Evolutionary conservation across 768 basidiomycete species (phyloP).

Genomic region (Tulasnella sp.): DNA sequence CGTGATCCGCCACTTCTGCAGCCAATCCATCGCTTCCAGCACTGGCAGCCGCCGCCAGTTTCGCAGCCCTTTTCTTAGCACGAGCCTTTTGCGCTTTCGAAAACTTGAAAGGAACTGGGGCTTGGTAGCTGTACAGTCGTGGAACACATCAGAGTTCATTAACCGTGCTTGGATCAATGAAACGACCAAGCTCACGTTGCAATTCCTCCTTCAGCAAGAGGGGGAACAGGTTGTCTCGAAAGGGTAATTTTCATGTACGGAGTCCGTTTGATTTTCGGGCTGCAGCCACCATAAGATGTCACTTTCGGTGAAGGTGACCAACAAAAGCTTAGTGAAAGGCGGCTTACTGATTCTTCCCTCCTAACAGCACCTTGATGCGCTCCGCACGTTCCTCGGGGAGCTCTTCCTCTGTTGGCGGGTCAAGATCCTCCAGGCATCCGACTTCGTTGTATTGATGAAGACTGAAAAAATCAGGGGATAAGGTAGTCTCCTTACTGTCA

Average conservation of each 20-base stretch:
- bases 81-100: constrained; percentile 3
- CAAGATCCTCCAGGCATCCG: constrained; percentile 14
- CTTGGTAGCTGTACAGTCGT: constrained; percentile 4
- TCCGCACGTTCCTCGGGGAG: neutral
- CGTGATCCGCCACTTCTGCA: neutral
- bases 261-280: constrained; percentile 19
- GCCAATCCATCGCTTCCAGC: neutral
- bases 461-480: neutral
- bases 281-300: neutral
- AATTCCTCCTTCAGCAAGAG: neutral
- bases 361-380: neutral
- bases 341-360: constrained; percentile 22
- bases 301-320: neutral
- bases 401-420: neutral
- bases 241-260: constrained; percentile 24
- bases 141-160: neutral
- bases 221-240: neutral
- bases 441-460: constrained; percentile 23
- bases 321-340: neutral
- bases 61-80: constrained; percentile 12
- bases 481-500: neutral
- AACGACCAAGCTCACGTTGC: constrained; percentile 6
- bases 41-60: neutral
- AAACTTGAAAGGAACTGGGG: neutral
- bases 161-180: neutral